Percentiles rank a stretch among this genome's conserved stretches.
Conservation (phyloP, 805 yeast genomes). For the Ogataea nonfermentans region DNA sequence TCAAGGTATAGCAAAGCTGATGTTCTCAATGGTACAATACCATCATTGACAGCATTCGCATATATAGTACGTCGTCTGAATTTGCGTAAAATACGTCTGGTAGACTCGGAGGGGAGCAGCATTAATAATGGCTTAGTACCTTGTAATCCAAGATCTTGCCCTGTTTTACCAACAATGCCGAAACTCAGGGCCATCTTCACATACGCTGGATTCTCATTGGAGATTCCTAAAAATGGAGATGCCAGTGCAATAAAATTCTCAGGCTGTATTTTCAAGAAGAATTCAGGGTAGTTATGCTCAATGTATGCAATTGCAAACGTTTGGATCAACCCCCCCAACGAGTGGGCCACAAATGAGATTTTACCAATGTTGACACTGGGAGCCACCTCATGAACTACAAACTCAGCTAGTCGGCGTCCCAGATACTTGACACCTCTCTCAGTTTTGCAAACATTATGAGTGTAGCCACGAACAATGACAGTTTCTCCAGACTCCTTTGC, state of each 20-base stretch:
- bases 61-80: conserved; percentile 77
- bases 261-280: conserved; percentile 66
- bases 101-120: conserved; percentile 72
- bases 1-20: conserved; percentile 83
- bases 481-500: conserved; percentile 51
- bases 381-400: conserved; percentile 52
- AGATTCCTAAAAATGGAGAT: conserved; percentile 83
- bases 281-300: conserved; percentile 62
- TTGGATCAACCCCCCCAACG: conserved; percentile 90
- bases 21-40: conserved; percentile 92
- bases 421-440: conserved; percentile 83
- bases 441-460: conserved; percentile 83
- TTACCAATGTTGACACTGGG: conserved; percentile 46
- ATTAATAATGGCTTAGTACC: conserved; percentile 65
- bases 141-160: conserved; percentile 78
- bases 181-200: conserved; percentile 80
- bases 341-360: conserved; percentile 89
- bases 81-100: conserved; percentile 56
- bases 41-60: conserved; percentile 90
- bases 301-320: conserved; percentile 87
- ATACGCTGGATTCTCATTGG: conserved; percentile 83
- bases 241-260: conserved; percentile 81
- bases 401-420: conserved; percentile 80
- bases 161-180: conserved; percentile 91
- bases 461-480: conserved; percentile 76